Evolutionary conservation across 305 asterid species (phyloP).

Genomic region (Solanum hybrid): DNA sequence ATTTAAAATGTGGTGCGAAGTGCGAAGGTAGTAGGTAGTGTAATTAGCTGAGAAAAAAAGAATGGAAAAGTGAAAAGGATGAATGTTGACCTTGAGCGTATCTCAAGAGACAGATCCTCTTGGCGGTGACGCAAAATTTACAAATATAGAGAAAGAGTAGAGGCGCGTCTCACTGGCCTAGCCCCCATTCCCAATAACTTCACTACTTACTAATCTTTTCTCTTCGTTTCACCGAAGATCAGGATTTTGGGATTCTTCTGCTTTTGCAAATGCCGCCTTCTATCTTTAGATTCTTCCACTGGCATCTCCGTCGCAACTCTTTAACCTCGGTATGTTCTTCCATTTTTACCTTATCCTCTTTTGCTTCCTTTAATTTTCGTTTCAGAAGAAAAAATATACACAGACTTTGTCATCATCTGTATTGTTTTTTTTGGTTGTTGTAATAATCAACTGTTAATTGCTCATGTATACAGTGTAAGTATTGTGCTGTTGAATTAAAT

Average conservation of each 20-base stretch:
- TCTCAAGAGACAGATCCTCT: background rate
- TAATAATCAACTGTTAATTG: background rate
- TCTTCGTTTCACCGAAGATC: background rate
- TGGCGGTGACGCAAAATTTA: background rate
- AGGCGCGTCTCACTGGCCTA: background rate
- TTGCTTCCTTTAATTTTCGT: background rate
- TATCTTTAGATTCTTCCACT: slow-evolving; percentile 31
- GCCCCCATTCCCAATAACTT: background rate
- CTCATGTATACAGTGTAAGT: background rate
- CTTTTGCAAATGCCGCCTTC: slow-evolving; percentile 17
- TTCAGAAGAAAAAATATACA: background rate
- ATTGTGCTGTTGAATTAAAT: background rate
- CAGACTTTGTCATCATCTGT: background rate
- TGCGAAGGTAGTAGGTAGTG: background rate
- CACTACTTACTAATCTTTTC: background rate
- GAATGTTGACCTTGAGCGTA: background rate
- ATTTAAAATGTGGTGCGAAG: background rate
- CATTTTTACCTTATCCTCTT: background rate
- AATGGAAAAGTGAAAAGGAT: background rate
- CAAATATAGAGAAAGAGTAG: background rate
- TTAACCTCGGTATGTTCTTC: slow-evolving; percentile 31
- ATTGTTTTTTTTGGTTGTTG: background rate
- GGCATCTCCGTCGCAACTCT: slow-evolving; percentile 26
- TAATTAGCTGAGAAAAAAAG: background rate
- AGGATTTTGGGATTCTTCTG: background rate